phyloP scores from a whole-genome alignment of 768 basidiomycete species.

The Strobilomyces confusus region DNA sequence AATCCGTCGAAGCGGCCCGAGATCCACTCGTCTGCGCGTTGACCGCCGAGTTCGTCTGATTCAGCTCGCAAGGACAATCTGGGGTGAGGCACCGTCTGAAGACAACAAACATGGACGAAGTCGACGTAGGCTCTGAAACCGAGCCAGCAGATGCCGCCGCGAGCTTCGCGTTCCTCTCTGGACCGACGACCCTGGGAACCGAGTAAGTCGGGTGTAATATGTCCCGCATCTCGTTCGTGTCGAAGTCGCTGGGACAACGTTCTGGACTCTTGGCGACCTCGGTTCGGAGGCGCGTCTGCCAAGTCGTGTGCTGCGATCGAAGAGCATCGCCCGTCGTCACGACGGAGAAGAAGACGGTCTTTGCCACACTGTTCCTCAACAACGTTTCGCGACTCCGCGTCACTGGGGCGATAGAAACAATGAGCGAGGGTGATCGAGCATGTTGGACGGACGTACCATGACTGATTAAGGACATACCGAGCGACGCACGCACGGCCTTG shows the following conservation, averaged over 20 bases:
- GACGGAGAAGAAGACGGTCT: constrained; percentile 2
- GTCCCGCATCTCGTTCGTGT: background rate
- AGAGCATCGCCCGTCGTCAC: constrained; percentile 13
- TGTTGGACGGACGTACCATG: background rate
- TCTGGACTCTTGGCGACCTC: background rate
- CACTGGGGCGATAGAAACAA: background rate
- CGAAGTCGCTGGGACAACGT: background rate
- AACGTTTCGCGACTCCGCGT: background rate
- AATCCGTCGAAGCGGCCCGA: background rate
- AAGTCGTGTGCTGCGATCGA: constrained; percentile 9
- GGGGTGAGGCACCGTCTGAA: constrained; percentile 8
- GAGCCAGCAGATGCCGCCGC: background rate
- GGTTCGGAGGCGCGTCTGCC: constrained; percentile 12
- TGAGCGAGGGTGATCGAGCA: background rate
- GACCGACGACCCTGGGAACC: background rate
- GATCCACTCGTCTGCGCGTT: background rate
- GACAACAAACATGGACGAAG: constrained; percentile 5
- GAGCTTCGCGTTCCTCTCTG: background rate
- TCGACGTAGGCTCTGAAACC: background rate
- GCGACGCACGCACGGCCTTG: background rate
- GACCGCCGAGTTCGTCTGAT: background rate
- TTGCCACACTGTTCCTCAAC: constrained; percentile 11
- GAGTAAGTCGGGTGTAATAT: background rate
- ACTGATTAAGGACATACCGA: background rate
- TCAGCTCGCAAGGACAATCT: constrained; percentile 14